phyloP scores from a whole-genome alignment of 805 yeast genomes.

The Scheffersomyces amazonensis region DNA sequence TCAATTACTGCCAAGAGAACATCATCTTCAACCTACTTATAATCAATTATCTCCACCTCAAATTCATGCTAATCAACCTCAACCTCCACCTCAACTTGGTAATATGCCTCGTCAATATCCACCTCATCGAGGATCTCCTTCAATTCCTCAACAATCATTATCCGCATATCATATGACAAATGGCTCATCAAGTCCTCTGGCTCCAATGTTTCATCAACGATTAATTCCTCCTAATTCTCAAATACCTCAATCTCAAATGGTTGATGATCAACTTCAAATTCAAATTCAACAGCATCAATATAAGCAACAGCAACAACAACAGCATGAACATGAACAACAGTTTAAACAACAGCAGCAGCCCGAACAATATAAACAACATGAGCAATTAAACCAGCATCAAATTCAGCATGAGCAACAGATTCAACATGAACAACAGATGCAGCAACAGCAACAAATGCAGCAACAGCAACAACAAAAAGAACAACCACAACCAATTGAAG shows the following conservation, averaged over 20 bases:
- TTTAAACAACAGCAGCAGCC: no score
- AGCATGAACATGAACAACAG: no score
- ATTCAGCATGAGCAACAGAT: no score
- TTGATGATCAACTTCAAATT: no score
- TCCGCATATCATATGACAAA: not conserved
- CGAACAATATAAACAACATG: no score
- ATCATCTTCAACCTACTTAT: constrained; percentile 2
- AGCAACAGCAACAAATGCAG: not conserved
- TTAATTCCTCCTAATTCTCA: no score
- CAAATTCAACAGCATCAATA: no score
- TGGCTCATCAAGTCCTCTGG: constrained; percentile 3
- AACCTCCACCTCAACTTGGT: constrained; percentile 2
- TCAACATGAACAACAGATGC: not conserved
- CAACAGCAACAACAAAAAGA: not conserved
- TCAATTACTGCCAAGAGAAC: not conserved
- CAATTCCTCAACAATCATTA: constrained; percentile 1
- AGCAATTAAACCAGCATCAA: no score
- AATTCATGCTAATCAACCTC: constrained; percentile 2
- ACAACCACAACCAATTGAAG: not conserved
- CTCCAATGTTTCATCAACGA: no score
- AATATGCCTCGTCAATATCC: not conserved
- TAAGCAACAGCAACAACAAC: no score
- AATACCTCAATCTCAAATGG: no score
- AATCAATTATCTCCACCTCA: not conserved
- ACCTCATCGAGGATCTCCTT: constrained; percentile 1